A percentile compares a stretch with the other conserved stretches of the same genome.
These are phyloP conservation scores for Lachnellula subtilissima DNA, from an alignment of 2,329 filamentous ascomycete species.

Conservation along the genomic window DNA sequence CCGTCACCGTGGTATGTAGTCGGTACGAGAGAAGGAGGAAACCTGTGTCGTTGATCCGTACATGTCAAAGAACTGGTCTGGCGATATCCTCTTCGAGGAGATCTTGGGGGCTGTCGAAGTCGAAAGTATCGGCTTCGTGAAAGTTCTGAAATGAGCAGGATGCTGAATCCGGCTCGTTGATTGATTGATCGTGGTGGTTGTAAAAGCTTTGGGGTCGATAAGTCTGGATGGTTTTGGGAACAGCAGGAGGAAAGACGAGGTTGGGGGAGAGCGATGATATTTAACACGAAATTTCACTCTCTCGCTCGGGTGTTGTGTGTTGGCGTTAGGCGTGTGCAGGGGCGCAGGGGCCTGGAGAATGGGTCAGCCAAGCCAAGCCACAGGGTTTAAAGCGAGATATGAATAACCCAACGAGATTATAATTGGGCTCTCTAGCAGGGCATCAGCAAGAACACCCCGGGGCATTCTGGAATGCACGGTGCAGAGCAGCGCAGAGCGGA, in stretches of 20 bases:
- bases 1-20: conserved; percentile 35
- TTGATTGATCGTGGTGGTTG: conserved; percentile 20
- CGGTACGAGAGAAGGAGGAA: conserved; percentile 33
- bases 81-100: conserved; percentile 24
- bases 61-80: conserved; percentile 32
- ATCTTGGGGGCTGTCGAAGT: conserved; percentile 19
- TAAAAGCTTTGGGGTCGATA: conserved; percentile 14
- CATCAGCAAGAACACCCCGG: neutral
- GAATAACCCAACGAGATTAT: neutral
- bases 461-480: conserved; percentile 18
- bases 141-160: conserved; percentile 27
- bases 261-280: conserved; percentile 14
- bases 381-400: neutral
- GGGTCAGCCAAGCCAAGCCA: conserved; percentile 15
- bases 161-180: conserved; percentile 16
- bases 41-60: conserved; percentile 33
- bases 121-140: conserved; percentile 25
- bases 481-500: neutral
- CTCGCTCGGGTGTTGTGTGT: conserved; percentile 14
- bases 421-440: conserved; percentile 2
- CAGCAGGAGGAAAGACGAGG: conserved; percentile 15
- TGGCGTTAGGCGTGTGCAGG: conserved; percentile 10
- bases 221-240: conserved; percentile 14
- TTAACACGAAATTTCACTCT: conserved; percentile 15
- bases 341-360: conserved; percentile 3